phyloP scores from a whole-genome alignment of 139 green algal species.

The Mesostigma viride region DNA sequence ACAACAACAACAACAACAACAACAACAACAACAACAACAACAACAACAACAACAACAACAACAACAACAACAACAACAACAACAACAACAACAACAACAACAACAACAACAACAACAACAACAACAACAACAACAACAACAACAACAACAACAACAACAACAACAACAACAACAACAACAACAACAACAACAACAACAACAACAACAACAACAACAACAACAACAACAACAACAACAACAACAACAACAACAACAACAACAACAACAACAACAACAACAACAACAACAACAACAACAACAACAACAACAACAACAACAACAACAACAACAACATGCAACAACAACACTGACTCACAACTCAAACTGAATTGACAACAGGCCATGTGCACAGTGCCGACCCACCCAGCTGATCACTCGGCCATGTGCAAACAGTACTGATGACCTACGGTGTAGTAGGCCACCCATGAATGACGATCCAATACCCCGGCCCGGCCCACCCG shows the following conservation, averaged over 20 bases:
- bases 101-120: background rate
- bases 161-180: background rate
- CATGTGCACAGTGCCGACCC: too few species aligned
- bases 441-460: too few species aligned
- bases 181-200: slow-evolving; percentile 1
- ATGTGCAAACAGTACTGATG: too few species aligned
- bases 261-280: background rate
- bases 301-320: too few species aligned
- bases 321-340: too few species aligned
- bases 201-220: slow-evolving; percentile 12
- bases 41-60: slow-evolving; percentile 11
- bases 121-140: slow-evolving; percentile 6
- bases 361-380: too few species aligned
- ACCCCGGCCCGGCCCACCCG: too few species aligned
- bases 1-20: slow-evolving; percentile 6
- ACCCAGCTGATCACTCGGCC: too few species aligned
- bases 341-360: too few species aligned
- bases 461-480: too few species aligned
- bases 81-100: background rate
- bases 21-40: background rate
- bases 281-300: slow-evolving; percentile 6
- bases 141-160: too few species aligned
- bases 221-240: slow-evolving; percentile 12
- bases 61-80: slow-evolving; percentile 9
- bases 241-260: slow-evolving; percentile 17